Base-by-base conservation (phyloP, 176 grass and related monocot genomes). In the Typha latifolia region DNA sequence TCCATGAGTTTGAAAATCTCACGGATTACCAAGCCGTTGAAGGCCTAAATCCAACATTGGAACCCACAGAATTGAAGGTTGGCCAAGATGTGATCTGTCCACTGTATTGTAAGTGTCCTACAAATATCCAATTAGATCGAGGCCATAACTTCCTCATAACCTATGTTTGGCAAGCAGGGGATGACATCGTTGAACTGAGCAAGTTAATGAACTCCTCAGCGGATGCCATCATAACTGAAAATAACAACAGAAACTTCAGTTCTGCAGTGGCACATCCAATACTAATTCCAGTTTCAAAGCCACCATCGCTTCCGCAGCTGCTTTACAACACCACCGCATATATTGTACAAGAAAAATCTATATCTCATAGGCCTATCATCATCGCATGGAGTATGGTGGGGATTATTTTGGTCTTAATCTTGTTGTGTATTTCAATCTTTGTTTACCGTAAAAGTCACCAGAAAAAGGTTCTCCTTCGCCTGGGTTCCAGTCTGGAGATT, bases 51-150 rank as follows among this genome's bases (percentile, higher is more conserved):
- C 73, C 80, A 8, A 59, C 13, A 12, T 16, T 15, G 19, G 5
- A 12, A 0, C 12, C 47, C 43, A 62, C 14, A 21, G 16, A 29
- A 0, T 70, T 90, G 3, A 0, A 24, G 31, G 0, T 68, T 37
- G 29, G 70, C 16, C 56, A 90, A 31, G 69, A 64, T 65, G 70
- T 83, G 76, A 66, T 49, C 18, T 8, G 86, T 14, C 87, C 87
- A 69, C 21, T 90, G 20, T 75, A 77, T 66, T 90, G 83, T 66
- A 71, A 61, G 66, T 90, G 87, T 49, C 83, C 80, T 23, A 70
- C 74, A 2, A 47, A 2, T 6, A 55, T 49, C 0, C 79, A 83
- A 57, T 57, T 32, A 49, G 22, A 51, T 61, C 61, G 3, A 12
- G 73, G 73, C 62, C 18, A 61, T 2, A 71, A 59, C 2, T 23